Conservation (phyloP, 75 land plant genomes). For the Larix kaempferi region DNA sequence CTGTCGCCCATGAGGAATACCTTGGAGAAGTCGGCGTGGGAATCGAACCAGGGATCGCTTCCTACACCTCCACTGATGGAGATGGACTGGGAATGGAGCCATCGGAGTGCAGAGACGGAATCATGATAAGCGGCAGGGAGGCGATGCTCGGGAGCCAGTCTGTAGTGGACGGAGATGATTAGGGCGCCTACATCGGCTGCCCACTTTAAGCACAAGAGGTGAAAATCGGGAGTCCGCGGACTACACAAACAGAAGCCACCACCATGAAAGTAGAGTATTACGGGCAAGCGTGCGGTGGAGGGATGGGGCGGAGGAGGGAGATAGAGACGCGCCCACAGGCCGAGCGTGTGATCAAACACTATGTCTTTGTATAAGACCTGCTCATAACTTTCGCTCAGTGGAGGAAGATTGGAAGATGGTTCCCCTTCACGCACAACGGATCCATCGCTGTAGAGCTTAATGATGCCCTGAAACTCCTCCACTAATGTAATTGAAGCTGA, state of each 20-base stretch:
- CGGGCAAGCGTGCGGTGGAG: slow-evolving; percentile 19
- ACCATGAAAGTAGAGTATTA: slow-evolving; percentile 63
- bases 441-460: not conserved
- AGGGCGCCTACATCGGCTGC: slow-evolving; percentile 17
- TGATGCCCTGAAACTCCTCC: not conserved
- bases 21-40: slow-evolving; percentile 23
- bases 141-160: slow-evolving; percentile 57
- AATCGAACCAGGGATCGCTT: slow-evolving; percentile 20
- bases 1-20: slow-evolving; percentile 61
- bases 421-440: not conserved
- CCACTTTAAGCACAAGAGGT: slow-evolving; percentile 36
- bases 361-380: not conserved
- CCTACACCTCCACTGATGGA: not conserved
- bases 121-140: slow-evolving; percentile 57
- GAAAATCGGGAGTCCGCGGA: slow-evolving; percentile 32
- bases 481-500: not conserved
- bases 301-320: not conserved
- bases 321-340: not conserved
- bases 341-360: not conserved
- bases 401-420: not conserved
- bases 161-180: slow-evolving; percentile 56
- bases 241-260: slow-evolving; percentile 54
- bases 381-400: too few relatives aligned
- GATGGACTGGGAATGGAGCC: slow-evolving; percentile 29
- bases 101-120: slow-evolving; percentile 31